phyloP scores from a whole-genome alignment of 78 protist genomes.

The Bodo saltans region DNA sequence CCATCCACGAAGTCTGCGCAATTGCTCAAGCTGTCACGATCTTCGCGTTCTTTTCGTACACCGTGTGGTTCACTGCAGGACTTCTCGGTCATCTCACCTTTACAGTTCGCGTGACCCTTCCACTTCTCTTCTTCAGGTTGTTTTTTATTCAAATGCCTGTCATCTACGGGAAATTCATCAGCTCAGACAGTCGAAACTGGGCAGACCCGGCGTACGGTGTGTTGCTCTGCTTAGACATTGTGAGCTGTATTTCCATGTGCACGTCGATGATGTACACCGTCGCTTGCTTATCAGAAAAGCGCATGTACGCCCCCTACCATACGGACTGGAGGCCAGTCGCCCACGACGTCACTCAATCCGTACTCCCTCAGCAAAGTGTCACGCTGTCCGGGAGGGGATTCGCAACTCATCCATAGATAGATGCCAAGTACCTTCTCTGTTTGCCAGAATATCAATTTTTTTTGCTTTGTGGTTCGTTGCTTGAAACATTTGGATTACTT shows the following conservation, averaged over 20 bases:
- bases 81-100: background rate
- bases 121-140: background rate
- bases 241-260: background rate
- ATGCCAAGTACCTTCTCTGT: background rate
- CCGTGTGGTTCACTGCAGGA: background rate
- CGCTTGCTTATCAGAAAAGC: background rate
- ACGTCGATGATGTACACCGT: background rate
- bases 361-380: background rate
- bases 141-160: background rate
- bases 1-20: background rate
- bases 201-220: background rate
- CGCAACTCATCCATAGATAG: background rate
- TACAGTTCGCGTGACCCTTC: background rate
- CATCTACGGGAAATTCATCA: background rate
- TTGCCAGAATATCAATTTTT: background rate
- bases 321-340: background rate
- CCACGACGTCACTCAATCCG: background rate
- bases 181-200: background rate
- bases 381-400: background rate
- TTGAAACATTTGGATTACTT: too few species aligned
- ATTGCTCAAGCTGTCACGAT: background rate
- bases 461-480: too few species aligned
- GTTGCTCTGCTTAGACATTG: background rate
- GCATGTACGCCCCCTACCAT: background rate
- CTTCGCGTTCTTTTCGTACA: background rate